Evolutionary conservation across 2,329 filamentous ascomycete species (phyloP).

Genomic region (Hypoxylon sp.): DNA sequence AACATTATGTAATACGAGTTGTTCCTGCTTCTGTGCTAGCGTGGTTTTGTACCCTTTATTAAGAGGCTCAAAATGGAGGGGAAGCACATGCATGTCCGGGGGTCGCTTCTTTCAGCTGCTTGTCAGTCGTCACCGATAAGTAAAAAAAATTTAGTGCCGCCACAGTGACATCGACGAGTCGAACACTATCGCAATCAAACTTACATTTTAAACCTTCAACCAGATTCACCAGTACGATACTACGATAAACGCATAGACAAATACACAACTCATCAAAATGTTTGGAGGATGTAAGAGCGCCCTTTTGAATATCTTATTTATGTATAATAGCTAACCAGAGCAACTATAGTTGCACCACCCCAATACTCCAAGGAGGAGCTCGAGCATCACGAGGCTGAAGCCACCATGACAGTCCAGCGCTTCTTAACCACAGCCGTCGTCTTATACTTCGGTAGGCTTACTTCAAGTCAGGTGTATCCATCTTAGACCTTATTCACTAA

Average conservation of each 20-base stretch:
- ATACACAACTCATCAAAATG: slow-evolving; percentile 38
- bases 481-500: slow-evolving; percentile 2
- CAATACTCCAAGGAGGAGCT: slow-evolving; percentile 80
- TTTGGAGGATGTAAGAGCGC: slow-evolving; percentile 49
- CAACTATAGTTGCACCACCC: slow-evolving; percentile 64
- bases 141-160: slow-evolving; percentile 28
- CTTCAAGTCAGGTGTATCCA: not conserved
- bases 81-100: slow-evolving; percentile 8
- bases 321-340: slow-evolving; percentile 7
- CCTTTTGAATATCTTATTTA: not conserved
- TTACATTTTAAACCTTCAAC: not conserved
- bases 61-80: slow-evolving; percentile 40
- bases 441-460: slow-evolving; percentile 82
- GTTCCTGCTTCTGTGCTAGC: slow-evolving; percentile 13
- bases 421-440: slow-evolving; percentile 75
- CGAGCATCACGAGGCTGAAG: slow-evolving; percentile 76
- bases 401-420: slow-evolving; percentile 75
- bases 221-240: not conserved
- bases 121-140: slow-evolving; percentile 34
- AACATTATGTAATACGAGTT: slow-evolving; percentile 25
- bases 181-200: not conserved
- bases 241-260: slow-evolving; percentile 7
- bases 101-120: slow-evolving; percentile 33
- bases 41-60: slow-evolving; percentile 24
- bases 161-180: slow-evolving; percentile 1